Evolutionary conservation across 345 rosid species (phyloP), one percentile per base, ranked within the genome.

Genomic region (Isatis tinctoria): DNA sequence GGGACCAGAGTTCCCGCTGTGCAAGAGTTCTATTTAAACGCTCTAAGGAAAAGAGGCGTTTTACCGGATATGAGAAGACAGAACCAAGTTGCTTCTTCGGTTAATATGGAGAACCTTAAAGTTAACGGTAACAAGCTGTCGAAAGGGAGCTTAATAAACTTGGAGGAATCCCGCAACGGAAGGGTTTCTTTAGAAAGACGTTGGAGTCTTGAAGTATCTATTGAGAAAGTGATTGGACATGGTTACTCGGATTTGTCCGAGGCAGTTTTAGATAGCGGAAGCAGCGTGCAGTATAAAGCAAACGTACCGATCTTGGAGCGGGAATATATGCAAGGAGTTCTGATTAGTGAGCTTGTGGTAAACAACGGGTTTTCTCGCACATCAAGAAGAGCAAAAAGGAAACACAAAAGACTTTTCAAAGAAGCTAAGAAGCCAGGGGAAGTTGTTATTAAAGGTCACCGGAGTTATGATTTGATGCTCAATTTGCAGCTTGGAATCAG

Each of bases 391-490:
- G 87, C 87, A 13, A 95, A 84, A 72, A 82, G 85, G 52, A 74
- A 87, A 59, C 87, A 95, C 26, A 87, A 74, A 75, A 90, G 85
- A 74, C 82, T 90, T 39, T 90, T 80, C 8, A 91, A 82, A 80
- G 99, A 91, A 70, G 87, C 88, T 72, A 91, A 88, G 83, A 88
- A 85, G 84, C 92, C 97, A 10, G 99, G 99, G 16, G 97, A 95
- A 87, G 77, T 89, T 69, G 93, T 95, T 81, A 87, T 91, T 57
- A 90, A 95, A 86, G 99, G 99, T 70, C 99, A 95, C 57, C 74
- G 97, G 69, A 90, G 99, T 86, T 95, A 95, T 69, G 97, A 95
- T 85, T 79, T 95, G 82, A 95, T 95, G 97, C 90, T 95, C 18
- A 90, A 82, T 83, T 80, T 95, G 85, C 97, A 90, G 87, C 93